phyloP scores from a whole-genome alignment of 495 filamentous ascomycete genomes.

The Neurospora sp. region DNA sequence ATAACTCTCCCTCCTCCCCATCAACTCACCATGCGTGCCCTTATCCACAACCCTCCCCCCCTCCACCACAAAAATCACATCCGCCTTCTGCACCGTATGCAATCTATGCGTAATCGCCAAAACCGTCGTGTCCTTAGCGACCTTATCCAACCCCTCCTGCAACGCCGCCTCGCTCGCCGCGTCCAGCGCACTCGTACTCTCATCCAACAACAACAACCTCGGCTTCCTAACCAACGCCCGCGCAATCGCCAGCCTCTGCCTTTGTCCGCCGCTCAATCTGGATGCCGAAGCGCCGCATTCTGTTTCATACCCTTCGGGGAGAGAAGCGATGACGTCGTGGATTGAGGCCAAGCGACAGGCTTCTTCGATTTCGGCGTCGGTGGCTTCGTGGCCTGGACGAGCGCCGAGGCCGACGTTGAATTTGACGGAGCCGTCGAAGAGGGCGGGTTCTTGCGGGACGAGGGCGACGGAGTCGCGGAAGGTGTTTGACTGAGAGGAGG shows the following conservation, averaged over 20 bases:
- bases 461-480: slow-evolving; percentile 47
- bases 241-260: slow-evolving; percentile 68
- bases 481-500: slow-evolving; percentile 23
- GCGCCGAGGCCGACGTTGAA: slow-evolving; percentile 49
- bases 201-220: slow-evolving; percentile 72
- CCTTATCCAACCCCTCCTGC: slow-evolving; percentile 62
- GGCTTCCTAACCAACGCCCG: slow-evolving; percentile 70
- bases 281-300: slow-evolving; percentile 40
- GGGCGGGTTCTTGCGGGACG: slow-evolving; percentile 51
- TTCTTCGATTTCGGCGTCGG: slow-evolving; percentile 41
- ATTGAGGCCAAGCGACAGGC: slow-evolving; percentile 50
- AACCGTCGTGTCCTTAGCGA: slow-evolving; percentile 62
- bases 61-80: slow-evolving; percentile 69
- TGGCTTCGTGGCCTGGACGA: slow-evolving; percentile 27
- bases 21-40: slow-evolving; percentile 59
- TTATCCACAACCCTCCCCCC: slow-evolving; percentile 53
- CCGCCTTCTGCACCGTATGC: slow-evolving; percentile 63
- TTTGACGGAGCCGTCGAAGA: slow-evolving; percentile 41
- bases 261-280: slow-evolving; percentile 47
- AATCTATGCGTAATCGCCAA: slow-evolving; percentile 77
- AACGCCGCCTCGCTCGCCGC: slow-evolving; percentile 57
- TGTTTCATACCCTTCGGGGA: slow-evolving; percentile 57
- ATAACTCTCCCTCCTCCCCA: slow-evolving; percentile 50
- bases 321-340: slow-evolving; percentile 43
- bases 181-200: slow-evolving; percentile 76